Evolutionary conservation across 768 basidiomycete genomes (phyloP).

Genomic region (Fomitopsis serialis): DNA sequence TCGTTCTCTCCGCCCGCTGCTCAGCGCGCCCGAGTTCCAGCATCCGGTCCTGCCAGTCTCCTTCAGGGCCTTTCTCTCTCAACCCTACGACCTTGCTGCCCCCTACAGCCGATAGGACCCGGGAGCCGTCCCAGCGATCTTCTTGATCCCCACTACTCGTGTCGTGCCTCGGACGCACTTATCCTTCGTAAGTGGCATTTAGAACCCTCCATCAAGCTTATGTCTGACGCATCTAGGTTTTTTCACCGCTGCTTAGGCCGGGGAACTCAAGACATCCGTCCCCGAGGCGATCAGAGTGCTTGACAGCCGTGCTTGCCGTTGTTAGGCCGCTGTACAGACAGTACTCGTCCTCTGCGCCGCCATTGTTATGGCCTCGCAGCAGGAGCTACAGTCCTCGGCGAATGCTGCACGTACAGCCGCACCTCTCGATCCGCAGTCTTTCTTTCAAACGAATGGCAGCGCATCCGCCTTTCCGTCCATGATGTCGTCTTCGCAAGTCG

Average conservation of each 20-base stretch:
- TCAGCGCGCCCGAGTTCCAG: background rate
- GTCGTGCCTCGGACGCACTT: background rate
- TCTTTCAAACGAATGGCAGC: constrained; percentile 14
- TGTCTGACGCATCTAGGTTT: too few relatives aligned
- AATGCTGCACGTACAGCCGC: constrained; percentile 1
- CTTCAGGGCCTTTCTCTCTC: background rate
- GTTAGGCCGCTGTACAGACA: background rate
- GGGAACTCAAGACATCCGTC: background rate
- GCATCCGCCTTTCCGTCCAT: constrained; percentile 14
- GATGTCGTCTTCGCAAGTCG: constrained; percentile 12
- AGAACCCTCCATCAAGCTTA: too few relatives aligned
- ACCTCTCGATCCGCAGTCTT: constrained; percentile 19
- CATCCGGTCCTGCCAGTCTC: background rate
- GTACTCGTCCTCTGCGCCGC: background rate
- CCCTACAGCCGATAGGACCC: background rate
- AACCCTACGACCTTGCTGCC: background rate
- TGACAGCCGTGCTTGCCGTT: background rate
- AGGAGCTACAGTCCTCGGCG: constrained; percentile 15
- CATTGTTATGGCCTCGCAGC: constrained; percentile 16
- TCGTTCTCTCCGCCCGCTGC: background rate
- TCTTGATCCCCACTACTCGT: background rate
- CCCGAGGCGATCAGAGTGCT: background rate
- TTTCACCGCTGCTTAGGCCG: too few relatives aligned
- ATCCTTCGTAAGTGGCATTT: too few relatives aligned
- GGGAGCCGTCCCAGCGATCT: background rate